Percentiles rank a stretch among this genome's conserved stretches.
These are phyloP conservation scores for Aethionema arabicum DNA, from an alignment of 345 rosid species.

Conservation along the genomic window DNA sequence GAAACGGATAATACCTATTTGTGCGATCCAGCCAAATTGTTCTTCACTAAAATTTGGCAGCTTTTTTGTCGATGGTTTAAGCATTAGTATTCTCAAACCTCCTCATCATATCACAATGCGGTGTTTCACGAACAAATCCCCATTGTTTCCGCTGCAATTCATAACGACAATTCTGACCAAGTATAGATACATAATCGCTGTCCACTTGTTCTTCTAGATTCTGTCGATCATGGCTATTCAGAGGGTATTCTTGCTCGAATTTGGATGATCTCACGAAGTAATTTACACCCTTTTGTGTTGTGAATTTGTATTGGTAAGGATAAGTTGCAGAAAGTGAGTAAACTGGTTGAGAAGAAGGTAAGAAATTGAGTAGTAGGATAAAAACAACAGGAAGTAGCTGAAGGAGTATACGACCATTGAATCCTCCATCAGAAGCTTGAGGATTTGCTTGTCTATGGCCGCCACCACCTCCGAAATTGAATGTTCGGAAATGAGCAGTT, in stretches of 20 bases:
- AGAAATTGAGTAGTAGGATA: conserved; percentile 65
- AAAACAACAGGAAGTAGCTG: conserved; percentile 80
- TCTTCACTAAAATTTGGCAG: conserved; percentile 10
- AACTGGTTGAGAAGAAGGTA: conserved; percentile 74
- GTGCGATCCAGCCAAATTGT: neutral
- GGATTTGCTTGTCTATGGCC: conserved; percentile 55
- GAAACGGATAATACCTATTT: conserved; percentile 23
- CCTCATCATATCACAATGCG: conserved; percentile 72
- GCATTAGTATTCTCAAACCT: conserved; percentile 52
- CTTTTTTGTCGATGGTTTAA: too few species aligned
- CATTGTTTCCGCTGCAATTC: conserved; percentile 87
- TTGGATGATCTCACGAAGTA: conserved; percentile 73
- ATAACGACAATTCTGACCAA: conserved; percentile 75
- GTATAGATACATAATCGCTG: conserved; percentile 65
- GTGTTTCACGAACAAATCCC: conserved; percentile 86
- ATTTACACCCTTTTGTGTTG: conserved; percentile 69
- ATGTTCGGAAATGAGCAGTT: conserved; percentile 63
- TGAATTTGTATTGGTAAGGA: conserved; percentile 75
- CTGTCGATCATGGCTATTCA: conserved; percentile 45
- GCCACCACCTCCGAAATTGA: conserved; percentile 65
- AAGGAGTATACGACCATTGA: conserved; percentile 56
- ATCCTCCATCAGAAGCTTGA: conserved; percentile 49
- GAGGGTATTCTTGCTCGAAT: conserved; percentile 78
- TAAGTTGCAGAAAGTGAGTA: conserved; percentile 65
- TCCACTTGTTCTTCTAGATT: conserved; percentile 63